phyloP scores from a whole-genome alignment of 768 basidiomycete species.

The Leccinum subgranulosum region DNA sequence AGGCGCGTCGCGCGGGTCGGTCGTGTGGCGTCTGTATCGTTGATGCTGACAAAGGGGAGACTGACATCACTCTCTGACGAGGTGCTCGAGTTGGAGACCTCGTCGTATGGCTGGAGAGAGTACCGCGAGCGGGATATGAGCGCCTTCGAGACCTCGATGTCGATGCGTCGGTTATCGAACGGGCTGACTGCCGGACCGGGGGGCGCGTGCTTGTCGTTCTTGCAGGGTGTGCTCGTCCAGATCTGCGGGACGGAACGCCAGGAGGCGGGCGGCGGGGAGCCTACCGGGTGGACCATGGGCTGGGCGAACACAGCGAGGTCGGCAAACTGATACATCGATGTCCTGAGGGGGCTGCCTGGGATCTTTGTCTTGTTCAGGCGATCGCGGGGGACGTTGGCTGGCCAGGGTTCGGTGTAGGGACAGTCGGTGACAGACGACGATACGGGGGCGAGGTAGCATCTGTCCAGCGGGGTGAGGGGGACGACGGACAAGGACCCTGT shows the following conservation, averaged over 20 bases:
- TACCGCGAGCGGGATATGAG: slow-evolving; percentile 19
- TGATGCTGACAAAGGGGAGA: background rate
- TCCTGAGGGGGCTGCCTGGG: slow-evolving; percentile 22
- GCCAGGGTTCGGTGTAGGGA: slow-evolving; percentile 25
- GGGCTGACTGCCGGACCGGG: background rate
- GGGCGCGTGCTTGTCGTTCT: background rate
- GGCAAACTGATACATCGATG: slow-evolving; percentile 4
- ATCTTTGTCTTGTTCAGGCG: slow-evolving; percentile 6
- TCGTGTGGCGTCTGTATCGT: background rate
- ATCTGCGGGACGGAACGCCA: slow-evolving; percentile 16
- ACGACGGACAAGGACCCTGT: background rate
- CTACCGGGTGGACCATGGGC: slow-evolving; percentile 2
- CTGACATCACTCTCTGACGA: slow-evolving; percentile 5
- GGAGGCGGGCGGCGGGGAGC: slow-evolving; percentile 8
- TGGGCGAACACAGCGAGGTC: background rate
- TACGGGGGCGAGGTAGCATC: slow-evolving; percentile 17
- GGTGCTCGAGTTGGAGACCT: background rate
- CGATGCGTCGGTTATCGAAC: background rate
- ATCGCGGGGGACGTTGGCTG: slow-evolving; percentile 3
- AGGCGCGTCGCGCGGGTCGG: background rate
- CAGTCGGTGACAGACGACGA: slow-evolving; percentile 17
- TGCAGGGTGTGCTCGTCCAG: slow-evolving; percentile 27
- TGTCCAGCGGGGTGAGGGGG: too few species aligned
- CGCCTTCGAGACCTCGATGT: slow-evolving; percentile 11
- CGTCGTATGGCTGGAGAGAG: slow-evolving; percentile 16